A percentile compares a stretch with the other conserved stretches of the same genome.
These are phyloP conservation scores for Aspergillus baeticus DNA, from an alignment of 495 filamentous ascomycete genomes.

Conservation along the genomic window DNA sequence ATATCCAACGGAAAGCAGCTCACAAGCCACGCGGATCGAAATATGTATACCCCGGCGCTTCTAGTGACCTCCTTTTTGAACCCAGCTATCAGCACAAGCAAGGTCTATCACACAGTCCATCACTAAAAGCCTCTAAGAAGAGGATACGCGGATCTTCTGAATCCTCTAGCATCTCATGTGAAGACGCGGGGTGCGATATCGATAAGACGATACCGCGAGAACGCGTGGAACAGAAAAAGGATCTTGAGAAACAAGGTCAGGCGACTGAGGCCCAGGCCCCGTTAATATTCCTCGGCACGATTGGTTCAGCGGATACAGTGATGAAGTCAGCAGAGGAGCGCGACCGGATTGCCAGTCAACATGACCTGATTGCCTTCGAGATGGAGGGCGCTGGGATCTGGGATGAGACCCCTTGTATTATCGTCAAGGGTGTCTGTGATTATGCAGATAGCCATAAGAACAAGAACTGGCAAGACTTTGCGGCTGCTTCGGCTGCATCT, in stretches of 20 bases:
- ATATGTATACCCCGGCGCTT: slow-evolving; percentile 7
- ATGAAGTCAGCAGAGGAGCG: slow-evolving; percentile 31
- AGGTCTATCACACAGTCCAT: not conserved
- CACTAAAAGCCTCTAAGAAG: not conserved
- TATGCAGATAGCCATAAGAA: slow-evolving; percentile 25
- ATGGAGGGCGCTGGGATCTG: slow-evolving; percentile 30
- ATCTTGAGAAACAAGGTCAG: slow-evolving; percentile 4
- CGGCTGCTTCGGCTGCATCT: not conserved
- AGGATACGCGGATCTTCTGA: not conserved
- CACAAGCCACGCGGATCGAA: not conserved
- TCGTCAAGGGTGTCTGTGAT: not conserved
- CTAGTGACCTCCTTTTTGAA: slow-evolving; percentile 15
- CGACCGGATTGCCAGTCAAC: slow-evolving; percentile 15
- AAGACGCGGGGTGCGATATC: slow-evolving; percentile 9
- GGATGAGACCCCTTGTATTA: not conserved
- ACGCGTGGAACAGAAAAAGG: slow-evolving; percentile 2
- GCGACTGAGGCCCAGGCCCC: slow-evolving; percentile 4
- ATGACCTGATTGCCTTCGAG: slow-evolving; percentile 38
- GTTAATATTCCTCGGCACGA: slow-evolving; percentile 18
- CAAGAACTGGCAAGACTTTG: slow-evolving; percentile 13
- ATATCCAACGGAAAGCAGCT: not conserved
- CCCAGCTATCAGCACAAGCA: slow-evolving; percentile 20
- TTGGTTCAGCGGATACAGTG: slow-evolving; percentile 29
- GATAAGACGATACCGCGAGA: not conserved
- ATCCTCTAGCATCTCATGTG: slow-evolving; percentile 4